These are phyloP conservation scores for Fraxinus greggii DNA, from an alignment of 305 asterid species.

Conservation along the genomic window DNA sequence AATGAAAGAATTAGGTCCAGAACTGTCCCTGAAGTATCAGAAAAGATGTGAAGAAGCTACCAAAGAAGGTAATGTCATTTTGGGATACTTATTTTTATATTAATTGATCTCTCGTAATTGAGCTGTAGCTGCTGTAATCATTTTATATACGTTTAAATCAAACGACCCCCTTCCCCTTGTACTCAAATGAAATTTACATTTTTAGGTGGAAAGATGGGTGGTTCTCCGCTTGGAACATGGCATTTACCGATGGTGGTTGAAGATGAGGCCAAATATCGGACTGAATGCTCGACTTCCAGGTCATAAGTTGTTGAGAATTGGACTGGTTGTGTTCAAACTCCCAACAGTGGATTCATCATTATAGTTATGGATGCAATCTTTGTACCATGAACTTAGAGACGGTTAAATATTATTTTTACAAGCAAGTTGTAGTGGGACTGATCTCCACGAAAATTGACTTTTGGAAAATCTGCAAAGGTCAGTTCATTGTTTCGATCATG, in stretches of 20 bases:
- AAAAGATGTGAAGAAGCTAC: slow-evolving; percentile 94
- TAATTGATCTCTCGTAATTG: not conserved
- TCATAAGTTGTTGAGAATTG: not conserved
- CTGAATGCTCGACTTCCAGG: slow-evolving; percentile 22
- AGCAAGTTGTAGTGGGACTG: not conserved
- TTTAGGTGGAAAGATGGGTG: slow-evolving; percentile 66
- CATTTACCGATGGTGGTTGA: slow-evolving; percentile 67
- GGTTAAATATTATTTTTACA: not conserved
- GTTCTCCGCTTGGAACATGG: slow-evolving; percentile 92
- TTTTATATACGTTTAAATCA: not conserved
- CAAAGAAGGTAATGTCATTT: slow-evolving; percentile 56
- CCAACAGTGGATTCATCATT: not conserved
- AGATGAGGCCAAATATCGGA: slow-evolving; percentile 59
- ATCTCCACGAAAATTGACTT: not conserved
- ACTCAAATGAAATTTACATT: slow-evolving; percentile 5
- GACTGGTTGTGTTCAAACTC: not conserved
- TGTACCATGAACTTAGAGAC: not conserved
- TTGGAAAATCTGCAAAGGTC: not conserved
- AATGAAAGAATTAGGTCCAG: slow-evolving; percentile 56
- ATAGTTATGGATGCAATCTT: not conserved
- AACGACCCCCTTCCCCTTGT: not conserved
- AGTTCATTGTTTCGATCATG: not conserved
- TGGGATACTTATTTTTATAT: not conserved
- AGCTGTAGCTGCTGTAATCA: not conserved
- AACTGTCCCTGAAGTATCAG: slow-evolving; percentile 49